These are phyloP conservation scores for Botrytis deweyae DNA, from an alignment of 2,329 filamentous ascomycete genomes.

Conservation along the genomic window DNA sequence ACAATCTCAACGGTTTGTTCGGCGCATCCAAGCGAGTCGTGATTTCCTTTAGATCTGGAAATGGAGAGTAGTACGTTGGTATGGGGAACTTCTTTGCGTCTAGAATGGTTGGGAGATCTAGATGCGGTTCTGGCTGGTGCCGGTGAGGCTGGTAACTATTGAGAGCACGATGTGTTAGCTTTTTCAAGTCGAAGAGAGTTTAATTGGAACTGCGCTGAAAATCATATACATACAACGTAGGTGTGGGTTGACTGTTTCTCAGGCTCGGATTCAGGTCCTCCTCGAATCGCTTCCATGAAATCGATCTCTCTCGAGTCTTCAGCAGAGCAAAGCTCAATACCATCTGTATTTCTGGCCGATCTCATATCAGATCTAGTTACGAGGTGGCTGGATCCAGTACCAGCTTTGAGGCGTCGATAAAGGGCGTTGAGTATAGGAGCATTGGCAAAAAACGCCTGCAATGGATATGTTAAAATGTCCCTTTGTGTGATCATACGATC, in stretches of 20 bases:
- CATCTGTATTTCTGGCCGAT: neutral
- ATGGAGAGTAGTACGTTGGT: neutral
- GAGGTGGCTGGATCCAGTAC: neutral
- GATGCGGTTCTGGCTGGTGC: neutral
- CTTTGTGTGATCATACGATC: neutral
- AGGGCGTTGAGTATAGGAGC: slow-evolving; percentile 31
- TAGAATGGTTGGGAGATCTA: neutral
- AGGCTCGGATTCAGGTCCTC: neutral
- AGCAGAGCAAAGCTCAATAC: neutral
- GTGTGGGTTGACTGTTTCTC: neutral
- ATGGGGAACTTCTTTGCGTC: neutral
- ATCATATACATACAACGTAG: neutral
- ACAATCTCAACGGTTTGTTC: slow-evolving; percentile 8
- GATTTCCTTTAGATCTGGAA: neutral
- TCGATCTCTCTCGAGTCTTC: slow-evolving; percentile 11
- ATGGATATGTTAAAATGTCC: neutral
- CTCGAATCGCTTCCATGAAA: slow-evolving; percentile 10
- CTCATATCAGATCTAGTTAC: neutral
- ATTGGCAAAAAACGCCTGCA: slow-evolving; percentile 31
- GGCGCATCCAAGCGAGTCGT: neutral
- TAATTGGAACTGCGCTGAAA: neutral
- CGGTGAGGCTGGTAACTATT: neutral
- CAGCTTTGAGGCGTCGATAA: slow-evolving; percentile 24
- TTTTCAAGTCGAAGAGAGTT: too few relatives aligned
- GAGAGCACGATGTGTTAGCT: neutral